These are phyloP conservation scores for Cyberlindnera maritima DNA, from an alignment of 805 yeast genomes.

Conservation along the genomic window DNA sequence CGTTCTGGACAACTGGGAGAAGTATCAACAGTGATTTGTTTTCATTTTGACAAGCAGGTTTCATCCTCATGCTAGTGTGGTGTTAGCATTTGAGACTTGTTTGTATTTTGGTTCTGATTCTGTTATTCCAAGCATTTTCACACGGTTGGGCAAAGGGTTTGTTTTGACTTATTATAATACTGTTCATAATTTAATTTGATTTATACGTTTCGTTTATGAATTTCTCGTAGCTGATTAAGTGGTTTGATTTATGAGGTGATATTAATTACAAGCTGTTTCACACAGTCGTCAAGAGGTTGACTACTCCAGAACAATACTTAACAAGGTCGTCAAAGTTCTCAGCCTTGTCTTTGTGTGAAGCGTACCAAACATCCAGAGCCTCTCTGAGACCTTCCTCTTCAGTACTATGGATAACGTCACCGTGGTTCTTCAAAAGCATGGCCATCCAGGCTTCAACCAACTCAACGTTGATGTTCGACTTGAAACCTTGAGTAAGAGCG, in stretches of 20 bases:
- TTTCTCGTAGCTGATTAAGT: too few relatives aligned
- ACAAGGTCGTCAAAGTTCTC: conserved; percentile 61
- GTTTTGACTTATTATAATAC: conserved; percentile 10
- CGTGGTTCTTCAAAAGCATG: conserved; percentile 73
- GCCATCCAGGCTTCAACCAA: conserved; percentile 77
- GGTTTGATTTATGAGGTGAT: too few relatives aligned
- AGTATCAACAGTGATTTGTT: conserved; percentile 43
- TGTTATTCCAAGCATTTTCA: conserved; percentile 4
- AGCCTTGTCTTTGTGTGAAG: conserved; percentile 37
- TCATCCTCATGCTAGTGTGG: conserved; percentile 24
- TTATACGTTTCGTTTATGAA: too few relatives aligned
- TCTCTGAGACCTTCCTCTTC: conserved; percentile 39
- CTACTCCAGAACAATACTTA: conserved; percentile 80
- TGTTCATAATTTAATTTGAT: conserved; percentile 11
- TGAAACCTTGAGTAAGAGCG: conserved; percentile 63
- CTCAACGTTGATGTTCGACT: conserved; percentile 62
- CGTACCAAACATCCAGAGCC: conserved; percentile 50
- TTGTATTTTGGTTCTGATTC: not conserved
- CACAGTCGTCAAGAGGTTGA: conserved; percentile 47
- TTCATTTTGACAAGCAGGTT: not conserved
- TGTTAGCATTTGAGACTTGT: conserved; percentile 17
- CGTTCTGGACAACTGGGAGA: conserved; percentile 94
- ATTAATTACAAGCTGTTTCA: too few relatives aligned
- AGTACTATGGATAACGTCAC: conserved; percentile 62
- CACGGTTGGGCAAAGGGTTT: conserved; percentile 11